Percentiles rank a stretch among this genome's conserved stretches.
Conservation (phyloP, 192 early-diverging fungal species). For the Helicostylum pulchrum region DNA sequence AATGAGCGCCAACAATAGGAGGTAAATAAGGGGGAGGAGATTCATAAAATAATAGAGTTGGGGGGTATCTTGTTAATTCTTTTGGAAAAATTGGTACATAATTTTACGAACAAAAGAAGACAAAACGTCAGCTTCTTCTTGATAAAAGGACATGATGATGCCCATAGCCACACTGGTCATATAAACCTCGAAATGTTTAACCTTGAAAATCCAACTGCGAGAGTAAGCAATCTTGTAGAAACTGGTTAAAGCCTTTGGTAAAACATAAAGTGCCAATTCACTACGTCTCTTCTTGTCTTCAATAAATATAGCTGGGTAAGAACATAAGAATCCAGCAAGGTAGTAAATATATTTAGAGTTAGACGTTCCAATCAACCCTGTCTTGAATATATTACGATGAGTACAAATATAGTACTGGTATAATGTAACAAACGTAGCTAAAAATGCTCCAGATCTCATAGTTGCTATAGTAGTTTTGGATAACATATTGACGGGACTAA, state of each 20-base stretch:
- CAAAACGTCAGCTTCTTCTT: constrained; percentile 55
- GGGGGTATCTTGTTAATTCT: constrained; percentile 30
- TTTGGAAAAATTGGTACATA: constrained; percentile 41
- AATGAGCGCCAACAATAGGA: too few species aligned
- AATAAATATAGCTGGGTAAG: constrained; percentile 59
- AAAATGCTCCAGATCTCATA: constrained; percentile 59
- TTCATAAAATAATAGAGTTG: constrained; percentile 1
- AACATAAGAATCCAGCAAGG: constrained; percentile 54
- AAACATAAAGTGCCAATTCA: constrained; percentile 76
- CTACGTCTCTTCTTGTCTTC: constrained; percentile 65
- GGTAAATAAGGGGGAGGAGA: too few species aligned
- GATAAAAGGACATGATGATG: constrained; percentile 66
- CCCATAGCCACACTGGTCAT: constrained; percentile 64
- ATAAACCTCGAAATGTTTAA: constrained; percentile 62
- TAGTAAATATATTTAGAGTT: constrained; percentile 67
- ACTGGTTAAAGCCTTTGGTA: constrained; percentile 69
- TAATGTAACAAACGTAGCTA: constrained; percentile 59
- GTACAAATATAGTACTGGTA: constrained; percentile 70
- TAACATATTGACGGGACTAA: constrained; percentile 50
- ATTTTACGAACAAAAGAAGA: constrained; percentile 48
- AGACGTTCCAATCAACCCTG: constrained; percentile 23
- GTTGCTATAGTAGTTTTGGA: constrained; percentile 50
- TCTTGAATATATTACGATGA: constrained; percentile 56
- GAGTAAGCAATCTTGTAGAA: constrained; percentile 65
- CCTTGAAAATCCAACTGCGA: constrained; percentile 51